Percentiles rank a stretch among this genome's conserved stretches.
Conservation (phyloP, 2,329 filamentous ascomycete species). For the Aspergillus fructus region DNA sequence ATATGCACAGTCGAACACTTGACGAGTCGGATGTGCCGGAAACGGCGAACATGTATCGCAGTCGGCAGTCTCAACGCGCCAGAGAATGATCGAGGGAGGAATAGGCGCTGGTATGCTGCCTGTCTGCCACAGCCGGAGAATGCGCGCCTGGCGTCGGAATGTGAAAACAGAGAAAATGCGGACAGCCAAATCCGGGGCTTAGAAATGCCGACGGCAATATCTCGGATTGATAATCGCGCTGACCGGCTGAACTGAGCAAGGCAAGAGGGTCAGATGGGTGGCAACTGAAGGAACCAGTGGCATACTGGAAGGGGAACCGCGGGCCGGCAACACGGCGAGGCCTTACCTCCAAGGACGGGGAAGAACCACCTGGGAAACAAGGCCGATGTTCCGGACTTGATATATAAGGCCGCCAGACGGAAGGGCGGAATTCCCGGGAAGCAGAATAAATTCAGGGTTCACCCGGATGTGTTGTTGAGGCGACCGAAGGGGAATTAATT, state of each 20-base stretch:
- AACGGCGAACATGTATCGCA: slow-evolving; percentile 17
- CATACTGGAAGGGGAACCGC: slow-evolving; percentile 9
- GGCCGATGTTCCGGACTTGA: background rate
- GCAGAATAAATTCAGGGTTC: background rate
- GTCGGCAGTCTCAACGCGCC: slow-evolving; percentile 16
- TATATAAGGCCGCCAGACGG: background rate
- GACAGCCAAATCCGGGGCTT: slow-evolving; percentile 1
- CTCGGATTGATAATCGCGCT: background rate
- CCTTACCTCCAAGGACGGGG: slow-evolving; percentile 8
- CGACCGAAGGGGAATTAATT: background rate
- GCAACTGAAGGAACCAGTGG: slow-evolving; percentile 10
- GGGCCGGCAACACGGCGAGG: slow-evolving; percentile 2
- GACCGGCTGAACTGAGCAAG: background rate
- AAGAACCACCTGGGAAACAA: background rate
- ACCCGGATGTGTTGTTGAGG: background rate
- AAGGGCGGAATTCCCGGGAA: background rate
- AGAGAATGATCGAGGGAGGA: slow-evolving; percentile 7
- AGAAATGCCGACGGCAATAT: background rate
- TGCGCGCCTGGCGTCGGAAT: slow-evolving; percentile 18
- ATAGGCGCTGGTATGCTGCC: slow-evolving; percentile 7
- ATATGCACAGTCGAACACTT: background rate
- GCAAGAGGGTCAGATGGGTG: slow-evolving; percentile 9
- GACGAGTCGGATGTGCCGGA: slow-evolving; percentile 13
- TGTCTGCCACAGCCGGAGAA: slow-evolving; percentile 18
- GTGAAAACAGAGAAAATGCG: background rate